Evolutionary conservation across 108 stramenopile species (phyloP).

Genomic region (Pseudonitzschia multiseries): DNA sequence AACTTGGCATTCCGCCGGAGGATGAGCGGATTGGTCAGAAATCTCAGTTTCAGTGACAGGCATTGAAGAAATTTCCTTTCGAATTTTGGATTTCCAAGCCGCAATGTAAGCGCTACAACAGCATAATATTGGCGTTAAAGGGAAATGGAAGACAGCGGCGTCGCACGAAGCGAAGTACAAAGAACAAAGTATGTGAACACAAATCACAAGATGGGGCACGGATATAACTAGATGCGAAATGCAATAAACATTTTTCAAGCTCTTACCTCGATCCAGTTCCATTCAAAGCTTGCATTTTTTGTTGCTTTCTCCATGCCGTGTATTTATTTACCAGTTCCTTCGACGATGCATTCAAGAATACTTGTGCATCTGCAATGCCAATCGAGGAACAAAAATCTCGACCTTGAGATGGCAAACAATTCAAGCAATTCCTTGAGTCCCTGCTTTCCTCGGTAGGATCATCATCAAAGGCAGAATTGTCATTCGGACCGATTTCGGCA

Average conservation of each 20-base stretch:
- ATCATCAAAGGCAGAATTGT: not conserved
- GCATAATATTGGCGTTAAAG: not conserved
- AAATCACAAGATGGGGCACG: no score
- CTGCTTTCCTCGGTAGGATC: not conserved
- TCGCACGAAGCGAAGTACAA: no score
- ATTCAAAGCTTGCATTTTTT: not conserved
- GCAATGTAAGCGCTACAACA: not conserved
- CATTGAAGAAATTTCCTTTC: not conserved
- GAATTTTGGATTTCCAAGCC: conserved; percentile 1
- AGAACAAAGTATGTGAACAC: no score
- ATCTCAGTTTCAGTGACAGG: no score
- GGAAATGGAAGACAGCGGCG: no score
- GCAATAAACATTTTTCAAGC: no score
- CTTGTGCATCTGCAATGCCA: conserved; percentile 1
- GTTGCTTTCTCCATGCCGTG: not conserved
- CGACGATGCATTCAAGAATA: not conserved
- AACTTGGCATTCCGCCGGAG: not conserved
- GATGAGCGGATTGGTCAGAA: not conserved
- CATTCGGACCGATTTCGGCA: not conserved
- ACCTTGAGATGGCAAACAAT: conserved; percentile 6
- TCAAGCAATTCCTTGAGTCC: not conserved
- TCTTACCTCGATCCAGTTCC: not conserved
- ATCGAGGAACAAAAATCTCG: not conserved
- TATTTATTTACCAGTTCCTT: not conserved
- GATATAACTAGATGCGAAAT: no score